A percentile compares a stretch with the other conserved stretches of the same genome.
These are phyloP conservation scores for Exophiala bonariae DNA, from an alignment of 2,329 filamentous ascomycete species.

Conservation along the genomic window DNA sequence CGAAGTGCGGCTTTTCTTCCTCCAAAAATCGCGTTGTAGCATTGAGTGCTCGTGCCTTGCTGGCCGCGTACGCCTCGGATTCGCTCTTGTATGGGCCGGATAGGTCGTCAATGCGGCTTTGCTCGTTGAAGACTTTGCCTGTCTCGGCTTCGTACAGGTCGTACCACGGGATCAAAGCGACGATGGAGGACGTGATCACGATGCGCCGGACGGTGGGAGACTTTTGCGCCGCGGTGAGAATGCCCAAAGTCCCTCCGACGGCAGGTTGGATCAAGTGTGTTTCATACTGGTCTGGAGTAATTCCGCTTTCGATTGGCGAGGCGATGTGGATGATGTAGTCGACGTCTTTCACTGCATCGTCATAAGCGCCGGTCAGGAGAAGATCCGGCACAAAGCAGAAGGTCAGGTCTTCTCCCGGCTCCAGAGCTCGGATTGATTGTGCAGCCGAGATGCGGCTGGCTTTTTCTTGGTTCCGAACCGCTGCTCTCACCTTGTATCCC, in stretches of 20 bases:
- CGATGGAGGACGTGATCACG: constrained; percentile 68
- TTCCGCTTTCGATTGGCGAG: constrained; percentile 28
- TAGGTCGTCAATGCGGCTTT: constrained; percentile 33
- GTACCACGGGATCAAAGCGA: constrained; percentile 53
- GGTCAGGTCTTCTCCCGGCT: constrained; percentile 57
- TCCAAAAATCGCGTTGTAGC: constrained; percentile 66
- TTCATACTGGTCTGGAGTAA: constrained; percentile 12
- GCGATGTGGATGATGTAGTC: constrained; percentile 39
- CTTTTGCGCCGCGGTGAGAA: constrained; percentile 60
- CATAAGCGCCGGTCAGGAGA: constrained; percentile 70
- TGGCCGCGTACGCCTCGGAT: constrained; percentile 45
- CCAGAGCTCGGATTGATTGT: constrained; percentile 19
- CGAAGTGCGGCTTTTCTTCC: constrained; percentile 58
- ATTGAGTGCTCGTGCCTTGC: constrained; percentile 65
- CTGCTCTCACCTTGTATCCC: constrained; percentile 30
- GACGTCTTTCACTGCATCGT: constrained; percentile 56
- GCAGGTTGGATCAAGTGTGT: constrained; percentile 56
- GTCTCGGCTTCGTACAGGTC: too few relatives aligned
- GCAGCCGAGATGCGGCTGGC: constrained; percentile 18
- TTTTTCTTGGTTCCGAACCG: constrained; percentile 28
- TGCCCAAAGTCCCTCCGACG: constrained; percentile 63
- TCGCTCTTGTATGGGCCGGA: constrained; percentile 30
- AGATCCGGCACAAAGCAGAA: constrained; percentile 73
- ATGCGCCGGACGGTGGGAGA: constrained; percentile 70
- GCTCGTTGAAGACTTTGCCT: constrained; percentile 36